Evolutionary conservation across 352 stramenopile genomes (phyloP), one percentile per base, ranked within the genome.

Genomic region (Globisporangium echinulatum): DNA sequence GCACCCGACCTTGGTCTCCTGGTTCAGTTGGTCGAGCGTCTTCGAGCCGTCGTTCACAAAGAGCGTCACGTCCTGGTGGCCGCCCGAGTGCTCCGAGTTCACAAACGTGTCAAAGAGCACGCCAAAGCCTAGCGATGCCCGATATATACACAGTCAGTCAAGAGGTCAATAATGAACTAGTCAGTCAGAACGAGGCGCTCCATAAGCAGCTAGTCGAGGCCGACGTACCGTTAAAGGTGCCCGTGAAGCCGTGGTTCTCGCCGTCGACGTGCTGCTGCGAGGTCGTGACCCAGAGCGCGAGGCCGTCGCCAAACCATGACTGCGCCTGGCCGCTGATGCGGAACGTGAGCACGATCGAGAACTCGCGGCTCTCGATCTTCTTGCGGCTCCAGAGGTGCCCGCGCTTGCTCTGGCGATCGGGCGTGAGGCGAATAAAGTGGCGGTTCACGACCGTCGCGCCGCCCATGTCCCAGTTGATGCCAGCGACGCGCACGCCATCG

Each of bases 41-140:
- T 87, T 86, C 9, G 75, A 72, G 56, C 83, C 83, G 58, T 94
- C 77, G 67, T 91, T 94, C 65, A 84, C 74, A 25, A 91, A 79
- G 25, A 92, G 82, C 53, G 78, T 89, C 64, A 94, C 81, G 61
- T 94, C 85, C 67, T 90, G 87, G 71, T 94, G 85, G 36, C 84
- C 84, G 19, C 82, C 85, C 38, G 52, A 59, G 61, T 92, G 81
- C 62, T 94, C 85, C 64, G 72, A 55, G 66, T 94, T 94, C 42
- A 90, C 72, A 70, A 92, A 94, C 62, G 85, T 94, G 63, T 94
- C 85, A 59, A 94, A 88, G 25, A 94, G 60, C 55, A 94, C 63
- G 56, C 85, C 85, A 54, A 94, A 63, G 50, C 85, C 82, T 65
- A 47, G 10, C 19, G 48, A 17, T 33, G 25, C 25, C 25, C 25